Base-by-base conservation (phyloP, 2,329 filamentous ascomycete genomes). In the Hymenoscyphus occultus region DNA sequence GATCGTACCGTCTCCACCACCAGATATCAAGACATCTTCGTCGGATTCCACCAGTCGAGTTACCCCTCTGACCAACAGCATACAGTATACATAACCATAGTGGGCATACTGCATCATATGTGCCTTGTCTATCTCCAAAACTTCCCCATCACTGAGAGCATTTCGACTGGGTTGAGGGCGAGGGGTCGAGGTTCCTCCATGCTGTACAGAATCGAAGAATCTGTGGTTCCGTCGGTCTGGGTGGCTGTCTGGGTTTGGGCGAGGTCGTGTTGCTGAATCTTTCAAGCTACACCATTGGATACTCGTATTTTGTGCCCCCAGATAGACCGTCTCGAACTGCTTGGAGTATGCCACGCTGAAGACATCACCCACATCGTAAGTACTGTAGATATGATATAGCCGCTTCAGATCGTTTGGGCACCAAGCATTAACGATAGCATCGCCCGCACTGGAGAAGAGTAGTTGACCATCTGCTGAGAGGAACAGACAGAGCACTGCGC, bases 361-460 rank as follows among this genome's bases (percentile, higher is more conserved):
- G 65, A 99, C 87, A 79, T 99, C 95, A 66, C 95, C 95, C 51
- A 97, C 91, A 72, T 98, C 95, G 77, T 96, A 94, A 59, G 89
- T 90, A 68, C 93, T 96, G 80, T 96, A 96, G 67, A 98, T 91
- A 68, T 95, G 92, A 79, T 93, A 95, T 0, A 95, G 82, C 35
- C 90, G 88, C 64, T 84, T 85, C 76, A 97, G 88, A 5, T 87
- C 89, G 56, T 81, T 83, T 1, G 93, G 91, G 72, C 88, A 90
- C 95, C 95, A 99, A 54, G 96, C 92, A 76, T 96, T 97, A 74
- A 98, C 89, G 65, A 97, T 90, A 1, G 94, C 91, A 74, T 99
- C 95, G 70, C 93, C 93, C 10, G 93, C 94, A 72, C 91, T 96
- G 12, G 94, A 98, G 77, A 99, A 94, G 10, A 99, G 85, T 39